Evolutionary conservation across 140 eudicot genomes (phyloP), one percentile per base, ranked within the genome.

Genomic region (Senecio squalidus): DNA sequence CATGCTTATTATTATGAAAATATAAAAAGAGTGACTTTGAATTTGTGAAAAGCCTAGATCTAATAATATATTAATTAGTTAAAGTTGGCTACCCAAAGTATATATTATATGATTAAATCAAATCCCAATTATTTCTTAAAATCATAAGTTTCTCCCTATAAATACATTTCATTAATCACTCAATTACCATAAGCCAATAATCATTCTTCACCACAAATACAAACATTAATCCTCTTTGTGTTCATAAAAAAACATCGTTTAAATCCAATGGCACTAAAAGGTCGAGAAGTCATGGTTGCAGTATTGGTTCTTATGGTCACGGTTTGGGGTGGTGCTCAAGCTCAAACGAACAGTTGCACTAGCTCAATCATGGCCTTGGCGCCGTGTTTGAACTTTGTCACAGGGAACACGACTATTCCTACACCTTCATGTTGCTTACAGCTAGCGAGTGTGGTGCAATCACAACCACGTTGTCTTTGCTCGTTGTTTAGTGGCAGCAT

Each of bases 381-480:
- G 8, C 77, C 95, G 9, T 91, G 98, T 58, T 65, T 91, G 5
- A 75, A 33, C 64, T 90, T 60, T 34, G 79, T 86, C 0, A 69
- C 70, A 0, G 94, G 88, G 1, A 83, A 64, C 68, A 27, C 88
- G 39, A 36, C 93, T 0, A 55, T 79, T 3, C 94, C 95, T 2
- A 43, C 90, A 4, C 33, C 88, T 2, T 41, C 86, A 26, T 91
- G 96, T 25, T 86, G 96, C 76, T 71, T 82, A 13, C 80, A 75
- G 34, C 96, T 91, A 13, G 55, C 84, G 9, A 75, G 31, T 9
- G 76, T 86, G 3, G 88, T 86, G 18, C 74, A 68, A 44, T 62
- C 86, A 8, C 76, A 80, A 25, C 95, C 96, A 0, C 88, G 59
- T 54, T 86, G 98, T 60, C 83, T 91, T 34, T 86, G 96, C 71